A percentile compares a stretch with the other conserved stretches of the same genome.
Conservation (phyloP, 83 land plant species). For the Diphasiastrum complanatum region DNA sequence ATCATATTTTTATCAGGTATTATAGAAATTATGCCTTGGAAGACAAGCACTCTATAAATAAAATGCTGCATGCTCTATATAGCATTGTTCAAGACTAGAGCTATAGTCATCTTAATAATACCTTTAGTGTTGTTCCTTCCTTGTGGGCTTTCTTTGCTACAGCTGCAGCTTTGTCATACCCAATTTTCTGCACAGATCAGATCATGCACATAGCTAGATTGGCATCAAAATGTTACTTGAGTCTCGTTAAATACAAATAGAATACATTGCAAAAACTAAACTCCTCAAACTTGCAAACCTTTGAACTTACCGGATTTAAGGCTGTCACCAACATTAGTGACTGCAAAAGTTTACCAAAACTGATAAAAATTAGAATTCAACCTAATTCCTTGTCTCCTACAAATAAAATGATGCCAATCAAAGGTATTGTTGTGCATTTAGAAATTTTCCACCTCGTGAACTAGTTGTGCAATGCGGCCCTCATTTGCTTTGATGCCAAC, state of each 20-base stretch:
- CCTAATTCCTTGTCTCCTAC: no score
- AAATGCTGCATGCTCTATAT: no score
- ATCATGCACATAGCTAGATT: background rate
- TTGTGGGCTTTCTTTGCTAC: constrained; percentile 14
- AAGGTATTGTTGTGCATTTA: background rate
- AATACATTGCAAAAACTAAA: background rate
- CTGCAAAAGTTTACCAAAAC: background rate
- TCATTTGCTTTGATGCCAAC: constrained; percentile 1
- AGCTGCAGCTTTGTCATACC: constrained; percentile 12
- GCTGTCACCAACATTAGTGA: constrained; percentile 12
- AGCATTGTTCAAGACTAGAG: no score
- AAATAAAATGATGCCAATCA: background rate
- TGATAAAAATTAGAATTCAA: no score
- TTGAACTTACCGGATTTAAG: constrained; percentile 16
- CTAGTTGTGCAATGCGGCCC: constrained; percentile 2
- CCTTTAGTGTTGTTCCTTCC: constrained; percentile 13
- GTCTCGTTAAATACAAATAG: background rate
- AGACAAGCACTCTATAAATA: no score
- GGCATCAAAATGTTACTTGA: no score
- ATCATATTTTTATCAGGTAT: no score
- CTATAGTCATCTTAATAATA: no score
- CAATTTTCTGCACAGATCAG: constrained; percentile 14
- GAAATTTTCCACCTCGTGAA: background rate
- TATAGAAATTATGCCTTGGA: no score
- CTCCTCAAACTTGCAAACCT: no score